These are phyloP conservation scores for Volvox reticuliferus DNA, from an alignment of 139 green algal genomes.

Conservation along the genomic window DNA sequence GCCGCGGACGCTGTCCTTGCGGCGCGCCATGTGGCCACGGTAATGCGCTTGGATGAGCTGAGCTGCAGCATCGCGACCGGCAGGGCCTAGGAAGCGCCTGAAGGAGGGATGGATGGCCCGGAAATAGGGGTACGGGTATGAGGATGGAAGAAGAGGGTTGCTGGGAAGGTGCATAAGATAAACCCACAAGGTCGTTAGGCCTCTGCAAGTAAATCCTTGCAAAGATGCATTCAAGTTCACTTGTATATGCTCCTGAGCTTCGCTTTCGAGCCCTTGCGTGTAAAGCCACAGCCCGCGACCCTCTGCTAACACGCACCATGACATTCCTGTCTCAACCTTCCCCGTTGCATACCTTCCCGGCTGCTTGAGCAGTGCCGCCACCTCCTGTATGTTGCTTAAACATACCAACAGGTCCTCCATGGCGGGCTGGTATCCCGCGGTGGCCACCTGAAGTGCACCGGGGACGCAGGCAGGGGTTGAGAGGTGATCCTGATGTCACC, in stretches of 20 bases:
- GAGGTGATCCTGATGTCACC: too few species aligned
- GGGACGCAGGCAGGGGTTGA: background rate
- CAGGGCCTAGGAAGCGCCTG: slow-evolving; percentile 62
- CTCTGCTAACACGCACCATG: background rate
- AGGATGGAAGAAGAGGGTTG: background rate
- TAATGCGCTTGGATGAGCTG: slow-evolving; percentile 68
- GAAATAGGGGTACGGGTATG: background rate
- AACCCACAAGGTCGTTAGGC: too few species aligned
- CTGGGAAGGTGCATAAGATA: too few species aligned
- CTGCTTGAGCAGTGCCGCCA: slow-evolving; percentile 64
- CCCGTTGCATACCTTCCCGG: slow-evolving; percentile 48
- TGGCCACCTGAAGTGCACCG: background rate
- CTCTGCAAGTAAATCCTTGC: too few species aligned
- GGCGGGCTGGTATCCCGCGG: slow-evolving; percentile 30
- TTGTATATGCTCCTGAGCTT: too few species aligned
- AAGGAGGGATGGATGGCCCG: background rate
- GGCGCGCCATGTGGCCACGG: slow-evolving; percentile 59
- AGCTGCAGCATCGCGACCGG: slow-evolving; percentile 55
- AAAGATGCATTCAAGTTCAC: too few species aligned
- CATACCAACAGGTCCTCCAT: slow-evolving; percentile 73
- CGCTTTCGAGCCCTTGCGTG: too few species aligned
- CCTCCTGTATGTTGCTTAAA: slow-evolving; percentile 75
- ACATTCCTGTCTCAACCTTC: background rate
- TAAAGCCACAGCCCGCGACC: too few species aligned
- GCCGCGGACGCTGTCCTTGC: slow-evolving; percentile 35